phyloP scores from a whole-genome alignment of 2,329 filamentous ascomycete species.

The Alternaria gansuensis region DNA sequence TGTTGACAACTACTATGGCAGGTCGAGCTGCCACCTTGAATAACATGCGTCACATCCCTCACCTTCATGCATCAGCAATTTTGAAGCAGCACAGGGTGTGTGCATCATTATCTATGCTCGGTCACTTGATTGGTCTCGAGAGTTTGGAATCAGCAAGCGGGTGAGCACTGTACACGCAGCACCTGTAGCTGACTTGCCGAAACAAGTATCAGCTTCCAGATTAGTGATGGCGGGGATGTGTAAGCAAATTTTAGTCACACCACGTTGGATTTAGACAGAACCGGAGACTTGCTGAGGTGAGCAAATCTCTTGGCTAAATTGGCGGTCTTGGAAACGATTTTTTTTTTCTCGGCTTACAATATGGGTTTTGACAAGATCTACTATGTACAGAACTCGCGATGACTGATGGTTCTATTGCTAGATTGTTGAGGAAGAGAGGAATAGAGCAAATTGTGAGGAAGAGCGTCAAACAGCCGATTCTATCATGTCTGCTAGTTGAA shows the following conservation, averaged over 20 bases:
- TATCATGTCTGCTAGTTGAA: background rate
- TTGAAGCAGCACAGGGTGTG: background rate
- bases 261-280: background rate
- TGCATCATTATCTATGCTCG: background rate
- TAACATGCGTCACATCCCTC: background rate
- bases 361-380: too few relatives aligned
- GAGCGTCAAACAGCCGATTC: background rate
- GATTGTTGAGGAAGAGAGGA: background rate
- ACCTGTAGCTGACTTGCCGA: background rate
- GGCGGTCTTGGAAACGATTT: too few relatives aligned
- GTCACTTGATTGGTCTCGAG: background rate
- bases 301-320: too few relatives aligned
- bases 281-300: background rate
- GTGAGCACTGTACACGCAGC: too few relatives aligned
- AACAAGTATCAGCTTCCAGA: background rate
- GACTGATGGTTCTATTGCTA: background rate
- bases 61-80: background rate
- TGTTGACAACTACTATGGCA: too few relatives aligned
- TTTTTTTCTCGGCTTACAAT: too few relatives aligned
- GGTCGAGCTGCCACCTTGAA: too few relatives aligned
- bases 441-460: background rate
- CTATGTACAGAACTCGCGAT: background rate
- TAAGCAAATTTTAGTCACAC: background rate
- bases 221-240: conserved; percentile 1
- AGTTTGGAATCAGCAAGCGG: background rate